Base-by-base conservation (phyloP, 2,329 filamentous ascomycete species). In the Capronia coronata region DNA sequence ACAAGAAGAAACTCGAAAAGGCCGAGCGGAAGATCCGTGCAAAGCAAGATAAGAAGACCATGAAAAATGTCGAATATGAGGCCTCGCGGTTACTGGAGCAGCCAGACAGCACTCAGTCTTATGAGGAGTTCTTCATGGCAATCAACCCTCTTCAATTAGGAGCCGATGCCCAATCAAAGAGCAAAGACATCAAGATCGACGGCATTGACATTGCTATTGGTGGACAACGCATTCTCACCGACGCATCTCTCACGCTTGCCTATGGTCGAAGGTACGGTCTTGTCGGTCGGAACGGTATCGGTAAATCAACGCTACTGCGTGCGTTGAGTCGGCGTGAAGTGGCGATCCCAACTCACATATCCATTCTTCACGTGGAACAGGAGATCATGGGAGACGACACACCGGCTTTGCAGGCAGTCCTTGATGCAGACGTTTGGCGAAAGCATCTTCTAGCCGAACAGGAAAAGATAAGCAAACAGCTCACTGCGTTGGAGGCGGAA, bases 81-180 rank as follows among this genome's bases (percentile, higher is more conserved):
- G 87, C 93, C 0, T 97, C 93, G 10, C 83, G 83, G 59, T 75
- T 98, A 59, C 81, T 98, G 59, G 84, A 94, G 65, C 80, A 87
- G 68, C 78, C 87, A 2, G 85, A 91, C 62, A 80, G 84, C 62
- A 75, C 90, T 10, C 84, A 95, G 75, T 94, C 88, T 34, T 98
- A 98, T 67, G 93, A 98, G 71, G 93, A 98, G 67, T 97, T 98
- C 72, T 98, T 94, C 79, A 97, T 98, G 93, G 85, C 88, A 46
- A 93, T 98, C 74, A 98, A 98, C 69, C 93, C 93, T 54, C 78
- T 98, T 56, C 91, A 97, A 66, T 64, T 97, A 53, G 91, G 89
- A 47, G 72, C 76, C 18, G 82, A 77, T 58, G 68, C 79, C 49
- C 69, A 83, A 52, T 78, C 83, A 25, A 98, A 97, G 82, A 95